Evolutionary conservation across 192 early-diverging fungal genomes (phyloP).

Genomic region (Backusella circina): DNA sequence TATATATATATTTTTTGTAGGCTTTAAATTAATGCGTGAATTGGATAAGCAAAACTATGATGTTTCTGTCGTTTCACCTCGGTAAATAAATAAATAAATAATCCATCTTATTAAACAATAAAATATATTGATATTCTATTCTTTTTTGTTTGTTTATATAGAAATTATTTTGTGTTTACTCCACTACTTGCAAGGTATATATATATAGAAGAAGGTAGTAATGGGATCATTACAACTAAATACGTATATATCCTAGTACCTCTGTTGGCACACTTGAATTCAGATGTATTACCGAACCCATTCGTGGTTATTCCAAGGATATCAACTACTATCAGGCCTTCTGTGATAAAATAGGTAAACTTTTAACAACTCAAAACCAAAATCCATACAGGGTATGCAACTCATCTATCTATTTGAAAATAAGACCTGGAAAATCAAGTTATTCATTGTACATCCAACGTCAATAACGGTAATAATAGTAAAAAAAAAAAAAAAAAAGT

Average conservation of each 20-base stretch:
- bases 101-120: neutral
- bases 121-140: neutral
- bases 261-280: constrained; percentile 86
- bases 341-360: constrained; percentile 44
- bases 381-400: neutral
- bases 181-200: constrained; percentile 73
- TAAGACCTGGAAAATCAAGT: constrained; percentile 40
- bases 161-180: constrained; percentile 86
- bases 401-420: neutral
- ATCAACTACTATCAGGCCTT: constrained; percentile 67
- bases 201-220: too few relatives aligned
- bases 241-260: constrained; percentile 41
- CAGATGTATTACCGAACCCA: constrained; percentile 83
- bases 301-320: constrained; percentile 53
- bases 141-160: constrained; percentile 16
- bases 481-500: too few relatives aligned
- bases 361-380: neutral
- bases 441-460: constrained; percentile 38
- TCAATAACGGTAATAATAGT: constrained; percentile 25
- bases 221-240: neutral
- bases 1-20: too few relatives aligned
- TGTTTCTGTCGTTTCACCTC: constrained; percentile 74
- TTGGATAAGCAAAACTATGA: constrained; percentile 67
- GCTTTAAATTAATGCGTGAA: constrained; percentile 69
- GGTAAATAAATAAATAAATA: constrained; percentile 42